phyloP scores from a whole-genome alignment of 768 basidiomycete genomes.

The Melanogaster broomeanus region DNA sequence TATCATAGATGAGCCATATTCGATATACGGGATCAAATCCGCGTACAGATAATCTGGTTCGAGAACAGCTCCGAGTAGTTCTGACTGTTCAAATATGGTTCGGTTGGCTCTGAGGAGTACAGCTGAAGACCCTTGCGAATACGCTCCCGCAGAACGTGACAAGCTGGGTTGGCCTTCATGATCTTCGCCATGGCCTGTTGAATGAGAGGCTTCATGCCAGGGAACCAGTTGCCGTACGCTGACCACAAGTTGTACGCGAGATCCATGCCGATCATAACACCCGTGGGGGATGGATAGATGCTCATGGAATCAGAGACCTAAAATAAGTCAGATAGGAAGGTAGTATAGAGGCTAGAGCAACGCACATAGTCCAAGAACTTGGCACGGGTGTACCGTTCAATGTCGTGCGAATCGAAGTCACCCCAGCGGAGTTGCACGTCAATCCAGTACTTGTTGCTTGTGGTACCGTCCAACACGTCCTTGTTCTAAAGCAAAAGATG shows the following conservation, averaged over 20 bases:
- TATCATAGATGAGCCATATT: conserved; percentile 8
- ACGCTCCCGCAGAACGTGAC: conserved; percentile 96
- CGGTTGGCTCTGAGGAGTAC: conserved; percentile 98
- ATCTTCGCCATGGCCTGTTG: conserved; percentile 99
- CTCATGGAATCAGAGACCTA: conserved; percentile 96
- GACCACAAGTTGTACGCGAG: conserved; percentile 98
- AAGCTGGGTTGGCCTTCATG: conserved; percentile 99
- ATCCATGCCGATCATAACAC: conserved; percentile 99
- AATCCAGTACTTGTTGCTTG: conserved; percentile 98
- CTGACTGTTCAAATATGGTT: conserved; percentile 98
- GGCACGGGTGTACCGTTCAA: conserved; percentile 97
- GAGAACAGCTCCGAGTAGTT: conserved; percentile 96
- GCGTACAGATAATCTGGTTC: conserved; percentile 93
- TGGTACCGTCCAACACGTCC: conserved; percentile 96
- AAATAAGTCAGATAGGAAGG: conserved; percentile 5
- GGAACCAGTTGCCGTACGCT: conserved; percentile 99
- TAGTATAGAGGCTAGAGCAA: conserved; percentile 5
- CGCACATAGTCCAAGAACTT: conserved; percentile 97
- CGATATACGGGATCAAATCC: not conserved
- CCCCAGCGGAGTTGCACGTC: conserved; percentile 96
- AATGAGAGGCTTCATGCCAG: conserved; percentile 95
- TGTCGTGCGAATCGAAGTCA: conserved; percentile 98
- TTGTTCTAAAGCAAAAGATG: conserved; percentile 58
- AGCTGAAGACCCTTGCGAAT: conserved; percentile 98
- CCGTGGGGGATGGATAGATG: conserved; percentile 98